Evolutionary conservation across 2,329 filamentous ascomycete species (phyloP).

Genomic region (Hysterium pulicare): DNA sequence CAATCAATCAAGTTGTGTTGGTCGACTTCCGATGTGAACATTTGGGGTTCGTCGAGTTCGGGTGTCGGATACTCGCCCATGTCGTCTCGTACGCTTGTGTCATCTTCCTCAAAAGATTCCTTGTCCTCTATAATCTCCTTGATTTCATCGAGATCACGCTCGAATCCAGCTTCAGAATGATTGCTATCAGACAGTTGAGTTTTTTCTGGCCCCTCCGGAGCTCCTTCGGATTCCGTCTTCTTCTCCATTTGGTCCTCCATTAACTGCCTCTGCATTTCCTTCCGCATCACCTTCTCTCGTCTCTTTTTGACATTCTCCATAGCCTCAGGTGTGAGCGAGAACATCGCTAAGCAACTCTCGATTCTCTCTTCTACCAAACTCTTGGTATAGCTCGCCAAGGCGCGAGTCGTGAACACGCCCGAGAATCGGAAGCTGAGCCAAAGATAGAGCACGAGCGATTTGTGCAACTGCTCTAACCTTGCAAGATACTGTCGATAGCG

Average conservation of each 20-base stretch:
- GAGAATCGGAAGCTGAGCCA: constrained; percentile 91
- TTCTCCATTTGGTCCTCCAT: not conserved
- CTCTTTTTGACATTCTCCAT: constrained; percentile 6
- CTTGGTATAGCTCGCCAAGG: constrained; percentile 77
- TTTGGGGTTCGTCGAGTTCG: too few species aligned
- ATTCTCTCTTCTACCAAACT: constrained; percentile 73
- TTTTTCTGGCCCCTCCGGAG: constrained; percentile 1
- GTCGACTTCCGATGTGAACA: too few species aligned
- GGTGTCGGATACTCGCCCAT: constrained; percentile 1
- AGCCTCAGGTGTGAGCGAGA: constrained; percentile 44
- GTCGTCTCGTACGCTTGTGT: not conserved
- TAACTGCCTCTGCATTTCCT: constrained; percentile 9
- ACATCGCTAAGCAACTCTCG: constrained; percentile 57
- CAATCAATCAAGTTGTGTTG: too few species aligned
- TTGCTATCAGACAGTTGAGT: not conserved
- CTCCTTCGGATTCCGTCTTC: not conserved
- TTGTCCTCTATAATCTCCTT: not conserved
- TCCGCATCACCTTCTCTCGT: not conserved
- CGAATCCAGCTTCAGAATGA: not conserved
- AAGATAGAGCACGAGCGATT: constrained; percentile 77
- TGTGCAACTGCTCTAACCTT: constrained; percentile 74
- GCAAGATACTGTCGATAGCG: constrained; percentile 57
- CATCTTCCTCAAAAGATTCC: not conserved
- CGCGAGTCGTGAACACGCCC: constrained; percentile 72
- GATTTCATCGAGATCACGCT: not conserved